Evolutionary conservation across 495 filamentous ascomycete species (phyloP), one percentile per base, ranked within the genome.

Genomic region (Podospora sp.): DNA sequence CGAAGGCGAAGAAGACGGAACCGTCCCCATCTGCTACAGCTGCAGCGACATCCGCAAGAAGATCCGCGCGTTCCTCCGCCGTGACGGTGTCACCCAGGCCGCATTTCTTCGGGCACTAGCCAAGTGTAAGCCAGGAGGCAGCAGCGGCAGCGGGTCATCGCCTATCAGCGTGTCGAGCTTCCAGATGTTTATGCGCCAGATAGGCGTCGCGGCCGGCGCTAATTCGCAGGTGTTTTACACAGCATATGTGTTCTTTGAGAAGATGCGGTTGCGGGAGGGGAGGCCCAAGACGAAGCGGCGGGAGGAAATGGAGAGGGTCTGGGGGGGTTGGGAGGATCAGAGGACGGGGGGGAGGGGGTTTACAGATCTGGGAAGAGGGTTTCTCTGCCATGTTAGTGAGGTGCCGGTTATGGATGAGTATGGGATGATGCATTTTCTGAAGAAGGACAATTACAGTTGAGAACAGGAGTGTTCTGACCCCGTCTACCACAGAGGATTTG

Each of bases 161-260:
- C 53, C 24, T 36, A 68, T 74, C 71, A 79, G 27, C 35, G 46
- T 35, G 27, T 24, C 36, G 35, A 58, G 35, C 73, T 71, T 78
- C 85, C 24, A 69, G 66, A 36, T 73, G 77, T 35, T 88, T 87
- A 69, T 78, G 80, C 61, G 66, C 60, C n/a, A 79, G 69, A 82
- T 80, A 51, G 82, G 84, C 0, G 64, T 80, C 2, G 68, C 68
- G 63, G 77, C 69, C 7, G 83, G 86, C 1, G 80, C 79, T 16
- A 81, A 72, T 21, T 60, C 36, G 16, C 21, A 51, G 0, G 78
- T 81, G 6, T 87, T 79, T 71, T 85, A 85, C 61, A 79, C 79
- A 9, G 76, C 75, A 7, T 87, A 87, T 68, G 76, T 80, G 8
- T 85, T 73, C 63, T 87, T 87, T 58, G 85, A 88, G 76, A 89